These are phyloP conservation scores for Pseudognaphalium luteoalbum DNA, from an alignment of 129 eudicot species.

Conservation along the genomic window DNA sequence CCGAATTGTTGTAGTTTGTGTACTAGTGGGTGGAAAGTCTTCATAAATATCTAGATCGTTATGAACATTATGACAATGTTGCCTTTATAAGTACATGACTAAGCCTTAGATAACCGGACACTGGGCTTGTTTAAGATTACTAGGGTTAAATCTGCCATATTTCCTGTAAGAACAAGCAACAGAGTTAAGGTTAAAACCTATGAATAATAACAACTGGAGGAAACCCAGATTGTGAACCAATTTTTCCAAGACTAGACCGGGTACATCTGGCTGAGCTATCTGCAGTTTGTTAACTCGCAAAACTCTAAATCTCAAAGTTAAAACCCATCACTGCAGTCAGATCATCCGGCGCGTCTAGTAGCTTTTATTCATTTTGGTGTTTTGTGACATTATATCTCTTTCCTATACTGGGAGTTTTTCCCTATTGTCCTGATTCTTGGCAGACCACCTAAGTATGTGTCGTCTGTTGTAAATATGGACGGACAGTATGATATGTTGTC, in stretches of 20 bases:
- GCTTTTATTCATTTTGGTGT: neutral
- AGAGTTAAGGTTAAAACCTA: neutral
- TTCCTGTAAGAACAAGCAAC: neutral
- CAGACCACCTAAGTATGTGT: conserved; percentile 39
- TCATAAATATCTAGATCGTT: neutral
- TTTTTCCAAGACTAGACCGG: neutral
- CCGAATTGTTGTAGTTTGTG: neutral
- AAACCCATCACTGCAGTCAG: neutral
- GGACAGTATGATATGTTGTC: conserved; percentile 26
- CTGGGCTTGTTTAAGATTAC: no score
- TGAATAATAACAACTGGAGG: neutral
- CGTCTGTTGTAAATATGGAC: conserved; percentile 45
- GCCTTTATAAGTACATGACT: neutral
- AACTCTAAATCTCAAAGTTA: neutral
- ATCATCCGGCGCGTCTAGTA: neutral
- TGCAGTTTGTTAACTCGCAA: neutral
- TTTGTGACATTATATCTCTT: neutral
- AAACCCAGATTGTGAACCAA: neutral
- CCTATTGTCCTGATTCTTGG: conserved; percentile 45
- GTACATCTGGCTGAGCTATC: neutral
- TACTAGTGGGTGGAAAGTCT: neutral
- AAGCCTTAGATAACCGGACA: no score
- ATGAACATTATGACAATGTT: neutral
- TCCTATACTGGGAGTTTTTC: neutral
- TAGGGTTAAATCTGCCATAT: no score